Conservation (phyloP, 2,329 filamentous ascomycete species). For the Phoma herbarum region DNA sequence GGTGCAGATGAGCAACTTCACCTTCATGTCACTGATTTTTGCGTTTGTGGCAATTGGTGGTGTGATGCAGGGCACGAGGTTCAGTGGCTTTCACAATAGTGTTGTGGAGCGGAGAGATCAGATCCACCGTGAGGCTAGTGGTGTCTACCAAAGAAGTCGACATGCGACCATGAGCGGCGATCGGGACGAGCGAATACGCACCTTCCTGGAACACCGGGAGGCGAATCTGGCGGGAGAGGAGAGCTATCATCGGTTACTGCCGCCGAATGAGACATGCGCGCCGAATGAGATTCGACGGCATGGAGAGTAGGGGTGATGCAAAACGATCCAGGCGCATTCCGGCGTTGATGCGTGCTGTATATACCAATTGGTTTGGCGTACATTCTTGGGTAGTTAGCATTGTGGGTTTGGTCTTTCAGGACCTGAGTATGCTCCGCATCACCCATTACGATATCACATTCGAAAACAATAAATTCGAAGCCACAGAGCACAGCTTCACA, state of each 20-base stretch:
- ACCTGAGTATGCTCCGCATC: slow-evolving; percentile 16
- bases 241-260: slow-evolving; percentile 56
- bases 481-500: neutral
- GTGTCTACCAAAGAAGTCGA: slow-evolving; percentile 65
- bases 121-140: slow-evolving; percentile 72
- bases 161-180: slow-evolving; percentile 60
- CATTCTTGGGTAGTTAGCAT: neutral
- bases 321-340: neutral
- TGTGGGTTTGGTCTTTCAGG: slow-evolving; percentile 20
- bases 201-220: slow-evolving; percentile 70
- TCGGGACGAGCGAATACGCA: slow-evolving; percentile 70
- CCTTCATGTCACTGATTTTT: slow-evolving; percentile 78
- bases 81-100: slow-evolving; percentile 67
- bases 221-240: slow-evolving; percentile 54
- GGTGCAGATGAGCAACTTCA: slow-evolving; percentile 78
- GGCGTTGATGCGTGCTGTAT: slow-evolving; percentile 13
- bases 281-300: slow-evolving; percentile 52
- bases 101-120: slow-evolving; percentile 73
- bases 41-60: slow-evolving; percentile 74
- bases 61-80: slow-evolving; percentile 75
- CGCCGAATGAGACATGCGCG: slow-evolving; percentile 57
- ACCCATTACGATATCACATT: slow-evolving; percentile 2
- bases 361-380: slow-evolving; percentile 4
- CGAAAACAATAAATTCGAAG: neutral
- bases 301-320: slow-evolving; percentile 15